Conservation (phyloP, 2,329 filamentous ascomycete genomes). For the Fusarium concolor region DNA sequence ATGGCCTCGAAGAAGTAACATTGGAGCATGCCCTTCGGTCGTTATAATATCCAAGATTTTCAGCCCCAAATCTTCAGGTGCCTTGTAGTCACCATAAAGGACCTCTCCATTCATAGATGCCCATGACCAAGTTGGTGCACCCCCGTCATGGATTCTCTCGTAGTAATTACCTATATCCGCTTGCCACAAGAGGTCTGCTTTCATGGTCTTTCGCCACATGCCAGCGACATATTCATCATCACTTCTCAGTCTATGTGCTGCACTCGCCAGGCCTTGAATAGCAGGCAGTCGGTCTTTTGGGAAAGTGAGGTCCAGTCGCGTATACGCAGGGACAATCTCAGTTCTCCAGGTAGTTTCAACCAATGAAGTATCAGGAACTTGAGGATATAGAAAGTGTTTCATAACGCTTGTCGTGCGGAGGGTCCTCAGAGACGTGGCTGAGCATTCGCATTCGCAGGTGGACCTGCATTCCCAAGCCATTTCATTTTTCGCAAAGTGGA, state of each 20-base stretch:
- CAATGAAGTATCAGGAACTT: not conserved
- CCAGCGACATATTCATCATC: conserved; percentile 6
- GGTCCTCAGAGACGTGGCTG: not conserved
- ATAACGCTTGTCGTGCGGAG: conserved; percentile 1
- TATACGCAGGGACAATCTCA: conserved; percentile 6
- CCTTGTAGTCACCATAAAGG: not conserved
- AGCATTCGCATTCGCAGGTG: not conserved
- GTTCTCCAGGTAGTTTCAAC: not conserved
- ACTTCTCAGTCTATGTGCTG: not conserved
- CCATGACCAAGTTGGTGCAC: conserved; percentile 13
- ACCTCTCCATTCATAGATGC: not conserved
- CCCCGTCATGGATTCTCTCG: not conserved
- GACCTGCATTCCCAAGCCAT: conserved; percentile 13
- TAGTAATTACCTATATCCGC: too few relatives aligned
- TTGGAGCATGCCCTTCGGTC: not conserved
- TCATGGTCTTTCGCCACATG: not conserved
- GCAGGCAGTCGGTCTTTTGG: conserved; percentile 4
- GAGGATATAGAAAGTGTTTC: conserved; percentile 3
- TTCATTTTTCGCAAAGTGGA: not conserved
- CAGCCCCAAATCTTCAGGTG: not conserved
- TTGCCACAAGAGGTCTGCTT: conserved; percentile 4
- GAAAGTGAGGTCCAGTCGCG: conserved; percentile 3
- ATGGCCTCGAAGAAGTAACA: not conserved
- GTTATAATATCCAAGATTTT: not conserved
- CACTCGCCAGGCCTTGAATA: conserved; percentile 1